Evolutionary conservation across 2,329 filamentous ascomycete genomes (phyloP).

Genomic region (Phaeomoniella chlamydospora): DNA sequence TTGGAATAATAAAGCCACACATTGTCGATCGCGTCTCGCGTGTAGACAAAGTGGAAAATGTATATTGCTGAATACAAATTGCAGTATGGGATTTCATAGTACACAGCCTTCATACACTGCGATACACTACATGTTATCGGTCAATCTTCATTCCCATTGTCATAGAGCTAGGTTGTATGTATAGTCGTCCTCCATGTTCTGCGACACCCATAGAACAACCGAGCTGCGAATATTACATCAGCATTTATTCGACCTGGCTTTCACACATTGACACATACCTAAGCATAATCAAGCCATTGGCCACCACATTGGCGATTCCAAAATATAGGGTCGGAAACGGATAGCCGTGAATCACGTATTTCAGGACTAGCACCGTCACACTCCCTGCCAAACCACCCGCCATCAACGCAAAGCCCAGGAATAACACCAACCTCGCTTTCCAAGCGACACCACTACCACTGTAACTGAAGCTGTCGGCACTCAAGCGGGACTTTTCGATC

Average conservation of each 20-base stretch:
- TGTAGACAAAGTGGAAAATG: too few species aligned
- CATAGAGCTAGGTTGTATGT: conserved; percentile 54
- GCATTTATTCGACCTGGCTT: background rate
- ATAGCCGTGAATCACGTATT: conserved; percentile 49
- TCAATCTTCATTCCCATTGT: too few species aligned
- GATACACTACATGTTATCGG: too few species aligned
- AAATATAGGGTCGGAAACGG: conserved; percentile 50
- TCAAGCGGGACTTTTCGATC: conserved; percentile 53
- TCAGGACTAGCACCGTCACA: conserved; percentile 53
- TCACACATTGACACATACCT: conserved; percentile 32
- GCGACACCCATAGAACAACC: conserved; percentile 52
- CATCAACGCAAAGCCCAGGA: conserved; percentile 55
- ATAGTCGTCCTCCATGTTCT: conserved; percentile 62
- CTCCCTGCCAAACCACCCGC: conserved; percentile 53
- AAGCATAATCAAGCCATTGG: conserved; percentile 51
- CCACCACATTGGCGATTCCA: conserved; percentile 51
- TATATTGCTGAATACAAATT: too few species aligned
- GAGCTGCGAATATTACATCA: conserved; percentile 30
- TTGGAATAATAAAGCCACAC: too few species aligned
- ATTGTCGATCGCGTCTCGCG: too few species aligned
- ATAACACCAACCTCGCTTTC: conserved; percentile 55
- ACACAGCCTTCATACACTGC: too few species aligned
- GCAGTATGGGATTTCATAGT: too few species aligned
- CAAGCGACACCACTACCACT: conserved; percentile 52
- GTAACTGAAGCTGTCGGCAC: conserved; percentile 51